These are phyloP conservation scores for Trichoderma asperellum DNA, from an alignment of 2,329 filamentous ascomycete species.

Conservation along the genomic window DNA sequence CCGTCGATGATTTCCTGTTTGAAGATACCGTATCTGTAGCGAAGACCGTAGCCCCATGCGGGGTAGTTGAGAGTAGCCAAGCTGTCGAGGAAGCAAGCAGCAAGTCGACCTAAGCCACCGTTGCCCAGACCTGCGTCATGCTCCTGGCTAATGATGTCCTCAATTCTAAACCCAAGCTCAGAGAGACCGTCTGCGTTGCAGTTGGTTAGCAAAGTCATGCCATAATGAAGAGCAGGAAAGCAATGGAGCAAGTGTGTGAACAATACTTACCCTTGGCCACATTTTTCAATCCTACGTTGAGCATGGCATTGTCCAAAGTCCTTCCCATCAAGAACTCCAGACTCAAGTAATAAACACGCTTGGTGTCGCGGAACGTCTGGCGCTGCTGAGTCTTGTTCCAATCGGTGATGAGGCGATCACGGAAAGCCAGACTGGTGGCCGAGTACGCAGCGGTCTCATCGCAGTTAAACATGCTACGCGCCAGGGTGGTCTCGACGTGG, in stretches of 20 bases:
- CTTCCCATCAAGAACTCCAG: slow-evolving; percentile 98
- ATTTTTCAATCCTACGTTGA: slow-evolving; percentile 90
- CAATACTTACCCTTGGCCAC: slow-evolving; percentile 68
- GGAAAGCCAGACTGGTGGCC: slow-evolving; percentile 87
- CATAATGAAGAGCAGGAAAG: no score
- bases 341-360: slow-evolving; percentile 96
- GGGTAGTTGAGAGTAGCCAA: slow-evolving; percentile 92
- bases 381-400: slow-evolving; percentile 99
- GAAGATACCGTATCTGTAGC: slow-evolving; percentile 97
- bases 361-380: slow-evolving; percentile 87
- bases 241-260: no score
- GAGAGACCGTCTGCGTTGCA: slow-evolving; percentile 69
- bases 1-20: slow-evolving; percentile 99
- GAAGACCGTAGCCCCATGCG: slow-evolving; percentile 94
- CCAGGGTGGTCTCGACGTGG: slow-evolving; percentile 95
- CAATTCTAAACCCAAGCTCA: slow-evolving; percentile 94
- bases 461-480: slow-evolving; percentile 96
- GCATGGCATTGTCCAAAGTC: slow-evolving; percentile 96
- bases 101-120: slow-evolving; percentile 89
- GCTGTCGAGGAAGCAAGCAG: slow-evolving; percentile 96
- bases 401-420: slow-evolving; percentile 88
- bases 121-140: slow-evolving; percentile 96
- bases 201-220: not conserved
- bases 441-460: slow-evolving; percentile 93
- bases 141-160: slow-evolving; percentile 92